Base-by-base conservation (phyloP, 495 filamentous ascomycete species). In the Xylaria nigripes region DNA sequence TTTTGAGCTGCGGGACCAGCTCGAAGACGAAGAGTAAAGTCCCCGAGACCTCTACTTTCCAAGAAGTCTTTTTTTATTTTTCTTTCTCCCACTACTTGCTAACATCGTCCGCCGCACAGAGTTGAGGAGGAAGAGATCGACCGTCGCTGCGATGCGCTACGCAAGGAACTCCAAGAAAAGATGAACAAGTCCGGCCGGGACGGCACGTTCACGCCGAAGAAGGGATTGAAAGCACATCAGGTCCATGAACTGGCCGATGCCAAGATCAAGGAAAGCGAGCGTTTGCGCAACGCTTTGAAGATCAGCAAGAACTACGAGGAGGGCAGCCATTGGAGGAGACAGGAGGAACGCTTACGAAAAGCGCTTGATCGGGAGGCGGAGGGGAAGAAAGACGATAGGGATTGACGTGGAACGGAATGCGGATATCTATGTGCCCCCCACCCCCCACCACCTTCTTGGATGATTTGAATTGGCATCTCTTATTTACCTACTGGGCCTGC, bases 191-290 rank as follows among this genome's bases (percentile, higher is more conserved):
- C 58, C n/a, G 66, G 64, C 12, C 51, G 57, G 8, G 61, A 63
- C 32, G 60, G 55, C 49, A 67, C 57, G 13, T 64, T 62, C 15
- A 66, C 68, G 34, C 67, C 65, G 66, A 72, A 70, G 60, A 76
- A 72, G 60, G 77, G 74, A 25, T 72, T 96, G 43, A 99, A 96
- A 72, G 74, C 81, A 54, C 90, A 97, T 73, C 89, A 96, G 70
- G 91, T 97, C 22, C 93, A 99, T 79, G 92, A 97, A 71, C 70
- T 95, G 61, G 93, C 93, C 22, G 85, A 90, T 66, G 92, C 91
- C 50, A 99, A 99, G 82, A 91, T 95, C 64, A 85, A 87, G 67
- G 92, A 99, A 79, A 95, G 84, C 68, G 90, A 96, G 76, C 76
- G 86, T 69, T 74, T 97, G 65, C 72, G 91, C 55, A 89, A 81